Evolutionary conservation across 1,284 basidiomycete genomes (phyloP), one percentile per base, ranked within the genome.

Genomic region (Sporisorium exsertum): DNA sequence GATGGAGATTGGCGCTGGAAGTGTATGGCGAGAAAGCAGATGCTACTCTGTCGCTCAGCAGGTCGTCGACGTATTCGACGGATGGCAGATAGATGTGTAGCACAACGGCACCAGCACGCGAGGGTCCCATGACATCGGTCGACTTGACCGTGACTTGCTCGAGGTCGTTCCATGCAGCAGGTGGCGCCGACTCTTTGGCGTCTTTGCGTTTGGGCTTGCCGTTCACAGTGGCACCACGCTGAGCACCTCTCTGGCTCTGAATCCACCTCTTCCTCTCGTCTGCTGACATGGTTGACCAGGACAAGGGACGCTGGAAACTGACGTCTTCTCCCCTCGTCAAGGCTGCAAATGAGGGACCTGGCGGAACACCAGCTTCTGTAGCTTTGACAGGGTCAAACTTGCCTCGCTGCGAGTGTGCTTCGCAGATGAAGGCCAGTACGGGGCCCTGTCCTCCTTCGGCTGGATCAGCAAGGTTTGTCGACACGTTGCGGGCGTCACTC

Each of bases 321-420:
- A 89, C 85, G 10, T 70, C 69, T 76, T 88, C 82, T 6, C 88
- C 88, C 27, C 66, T 79, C 3, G 87, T 86, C 56, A 89, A 79
- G 24, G 81, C 81, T 1, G 84, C 85, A 51, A 87, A 86, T 3
- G 87, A 67, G 3, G 88, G 88, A 4, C 93, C 92, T 2, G 87
- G 87, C 2, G 89, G 88, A 3, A 98, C 87, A 10, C 92, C 91
- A 0, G 94, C 87, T 35, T 87, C 89, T 7, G 87, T 82, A 0
- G 94, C 93, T 72, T 90, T 91, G 63, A 86, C 86, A 0, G 86
- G 90, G 72, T 96, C 90, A 81, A 98, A 96, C 85, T 93, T 94
- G n/a, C 95, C 95, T 3, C 94, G 90, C 42, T 91, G 87, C 3
- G 88, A 88, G 0, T 94, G 93, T 0, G 94, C 93, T 53, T 93